phyloP scores from a whole-genome alignment of 2,329 filamentous ascomycete species.

The Fusarium chuoi region DNA sequence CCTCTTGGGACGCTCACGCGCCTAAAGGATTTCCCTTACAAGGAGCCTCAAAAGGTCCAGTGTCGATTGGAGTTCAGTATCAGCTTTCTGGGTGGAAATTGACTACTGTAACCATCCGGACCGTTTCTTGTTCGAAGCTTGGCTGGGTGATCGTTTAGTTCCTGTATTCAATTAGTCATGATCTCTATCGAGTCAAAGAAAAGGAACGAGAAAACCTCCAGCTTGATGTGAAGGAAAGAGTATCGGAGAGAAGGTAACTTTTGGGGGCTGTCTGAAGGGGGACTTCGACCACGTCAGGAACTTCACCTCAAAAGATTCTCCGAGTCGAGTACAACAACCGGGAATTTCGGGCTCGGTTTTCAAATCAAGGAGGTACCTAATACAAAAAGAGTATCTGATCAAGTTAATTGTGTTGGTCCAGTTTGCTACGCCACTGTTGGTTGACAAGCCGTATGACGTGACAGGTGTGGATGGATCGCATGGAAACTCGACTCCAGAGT shows the following conservation, averaged over 20 bases:
- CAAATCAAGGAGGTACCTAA: not conserved
- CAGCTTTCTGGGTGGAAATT: no score
- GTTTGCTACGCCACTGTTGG: not conserved
- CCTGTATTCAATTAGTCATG: no score
- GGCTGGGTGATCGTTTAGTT: no score
- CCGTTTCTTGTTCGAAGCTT: no score
- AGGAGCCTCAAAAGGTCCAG: not conserved
- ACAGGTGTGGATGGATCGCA: not conserved
- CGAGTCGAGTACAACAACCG: not conserved
- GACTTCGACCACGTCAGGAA: not conserved
- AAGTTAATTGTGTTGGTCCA: not conserved
- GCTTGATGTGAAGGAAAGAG: not conserved
- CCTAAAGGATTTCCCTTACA: not conserved
- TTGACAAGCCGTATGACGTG: not conserved
- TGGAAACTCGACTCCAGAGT: not conserved
- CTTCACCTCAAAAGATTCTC: not conserved
- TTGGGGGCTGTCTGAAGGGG: not conserved
- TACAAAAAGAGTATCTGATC: not conserved
- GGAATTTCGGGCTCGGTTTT: not conserved
- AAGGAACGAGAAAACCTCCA: no score
- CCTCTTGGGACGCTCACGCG: fast-evolving
- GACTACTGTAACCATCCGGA: no score
- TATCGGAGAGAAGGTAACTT: not conserved
- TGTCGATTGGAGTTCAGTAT: not conserved
- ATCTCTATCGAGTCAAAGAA: no score